Evolutionary conservation across 176 grass and related monocot species (phyloP).

Genomic region (Triticum turgidum): DNA sequence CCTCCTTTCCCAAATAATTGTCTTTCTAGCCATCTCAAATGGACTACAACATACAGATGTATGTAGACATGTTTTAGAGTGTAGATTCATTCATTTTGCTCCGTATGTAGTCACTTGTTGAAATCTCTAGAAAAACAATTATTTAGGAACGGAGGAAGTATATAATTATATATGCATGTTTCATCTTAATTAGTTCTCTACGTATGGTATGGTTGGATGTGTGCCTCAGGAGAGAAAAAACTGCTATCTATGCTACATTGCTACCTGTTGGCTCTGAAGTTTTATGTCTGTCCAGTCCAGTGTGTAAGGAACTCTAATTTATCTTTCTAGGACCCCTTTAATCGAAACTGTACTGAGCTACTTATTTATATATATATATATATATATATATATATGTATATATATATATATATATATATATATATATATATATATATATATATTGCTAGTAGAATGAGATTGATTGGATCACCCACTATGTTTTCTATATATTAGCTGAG

Average conservation of each 20-base stretch:
- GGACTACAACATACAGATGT: too few species aligned
- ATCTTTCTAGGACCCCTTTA: background rate
- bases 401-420: background rate
- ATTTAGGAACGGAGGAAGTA: too few species aligned
- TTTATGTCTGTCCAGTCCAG: background rate
- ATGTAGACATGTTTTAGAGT: too few species aligned
- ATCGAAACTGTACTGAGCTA: background rate
- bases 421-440: too few species aligned
- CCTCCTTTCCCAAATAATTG: too few species aligned
- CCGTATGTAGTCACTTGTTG: too few species aligned
- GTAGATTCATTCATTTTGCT: too few species aligned
- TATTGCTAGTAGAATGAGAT: background rate
- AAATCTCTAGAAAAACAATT: too few species aligned
- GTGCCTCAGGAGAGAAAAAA: background rate
- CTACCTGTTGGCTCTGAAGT: background rate
- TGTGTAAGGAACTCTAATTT: background rate
- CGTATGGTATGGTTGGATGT: background rate
- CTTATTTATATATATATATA: background rate
- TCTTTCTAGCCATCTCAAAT: too few species aligned
- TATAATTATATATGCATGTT: background rate
- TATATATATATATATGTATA: background rate
- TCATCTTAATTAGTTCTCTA: background rate
- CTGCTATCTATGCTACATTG: too few species aligned
- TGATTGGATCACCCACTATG: background rate
- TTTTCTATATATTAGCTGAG: background rate